Conservation (phyloP, 768 basidiomycete species). For the Suillus americanus region DNA sequence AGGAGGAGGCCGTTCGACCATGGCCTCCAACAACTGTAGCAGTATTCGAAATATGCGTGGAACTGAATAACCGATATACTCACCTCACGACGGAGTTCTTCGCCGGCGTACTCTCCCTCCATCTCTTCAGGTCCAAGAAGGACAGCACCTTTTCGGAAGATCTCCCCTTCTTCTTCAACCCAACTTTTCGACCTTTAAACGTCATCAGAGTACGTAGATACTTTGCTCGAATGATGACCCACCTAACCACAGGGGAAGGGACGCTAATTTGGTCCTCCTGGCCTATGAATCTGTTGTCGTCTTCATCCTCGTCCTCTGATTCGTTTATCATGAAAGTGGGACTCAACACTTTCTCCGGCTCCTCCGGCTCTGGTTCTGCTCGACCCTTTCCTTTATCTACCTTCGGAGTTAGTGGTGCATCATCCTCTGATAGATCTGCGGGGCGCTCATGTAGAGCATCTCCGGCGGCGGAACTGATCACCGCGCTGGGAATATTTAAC, state of each 20-base stretch:
- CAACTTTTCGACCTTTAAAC: conserved; percentile 63
- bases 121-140: conserved; percentile 82
- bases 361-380: conserved; percentile 67
- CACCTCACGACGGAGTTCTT: conserved; percentile 82
- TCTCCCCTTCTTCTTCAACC: conserved; percentile 95
- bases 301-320: conserved; percentile 53
- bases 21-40: conserved; percentile 72
- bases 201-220: background rate
- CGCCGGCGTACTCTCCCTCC: conserved; percentile 87
- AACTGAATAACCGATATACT: conserved; percentile 13
- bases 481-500: conserved; percentile 32
- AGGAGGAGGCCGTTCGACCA: conserved; percentile 83
- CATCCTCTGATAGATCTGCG: conserved; percentile 14
- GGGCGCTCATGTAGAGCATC: conserved; percentile 15
- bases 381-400: conserved; percentile 79
- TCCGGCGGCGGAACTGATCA: conserved; percentile 31
- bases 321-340: conserved; percentile 57
- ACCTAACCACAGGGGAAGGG: conserved; percentile 28
- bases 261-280: conserved; percentile 26
- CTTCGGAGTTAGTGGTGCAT: conserved; percentile 53
- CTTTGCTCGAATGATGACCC: background rate
- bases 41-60: background rate
- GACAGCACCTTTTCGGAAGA: conserved; percentile 87
- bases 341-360: conserved; percentile 69
- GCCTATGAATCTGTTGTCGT: conserved; percentile 32